Percentiles rank a stretch among this genome's conserved stretches.
These are phyloP conservation scores for Colletotrichum sp. DNA, from an alignment of 2,329 filamentous ascomycete species.

Conservation along the genomic window DNA sequence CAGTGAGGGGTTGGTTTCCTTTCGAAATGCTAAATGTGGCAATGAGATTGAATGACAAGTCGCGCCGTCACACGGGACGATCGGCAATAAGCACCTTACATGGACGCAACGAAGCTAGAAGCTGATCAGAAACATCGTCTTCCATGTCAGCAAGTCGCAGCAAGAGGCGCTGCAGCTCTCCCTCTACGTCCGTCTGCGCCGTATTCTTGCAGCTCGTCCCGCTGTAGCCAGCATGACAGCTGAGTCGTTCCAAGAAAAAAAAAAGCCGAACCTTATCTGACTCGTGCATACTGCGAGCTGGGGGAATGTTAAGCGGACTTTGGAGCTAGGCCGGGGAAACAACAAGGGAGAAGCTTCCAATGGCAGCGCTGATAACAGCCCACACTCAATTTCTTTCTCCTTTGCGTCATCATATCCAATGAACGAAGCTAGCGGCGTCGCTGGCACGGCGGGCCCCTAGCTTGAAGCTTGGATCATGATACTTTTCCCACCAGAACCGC, in stretches of 20 bases:
- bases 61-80: neutral
- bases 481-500: neutral
- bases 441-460: neutral
- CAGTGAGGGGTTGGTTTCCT: neutral
- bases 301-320: neutral
- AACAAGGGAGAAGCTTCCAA: neutral
- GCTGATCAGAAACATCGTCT: neutral
- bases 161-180: neutral
- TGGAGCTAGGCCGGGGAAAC: neutral
- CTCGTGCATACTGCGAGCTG: neutral
- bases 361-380: neutral
- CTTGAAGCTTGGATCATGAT: neutral
- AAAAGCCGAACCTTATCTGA: neutral
- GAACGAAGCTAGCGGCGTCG: neutral
- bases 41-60: neutral
- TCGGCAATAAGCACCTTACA: slow-evolving; percentile 8
- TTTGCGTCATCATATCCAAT: slow-evolving; percentile 1
- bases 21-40: neutral
- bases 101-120: neutral
- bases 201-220: neutral
- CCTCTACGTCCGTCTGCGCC: neutral
- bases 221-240: neutral
- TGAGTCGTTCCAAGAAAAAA: neutral
- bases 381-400: neutral
- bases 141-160: slow-evolving; percentile 10